Evolutionary conservation across 2,329 filamentous ascomycete genomes (phyloP).

Genomic region (Ophiostoma sp.): DNA sequence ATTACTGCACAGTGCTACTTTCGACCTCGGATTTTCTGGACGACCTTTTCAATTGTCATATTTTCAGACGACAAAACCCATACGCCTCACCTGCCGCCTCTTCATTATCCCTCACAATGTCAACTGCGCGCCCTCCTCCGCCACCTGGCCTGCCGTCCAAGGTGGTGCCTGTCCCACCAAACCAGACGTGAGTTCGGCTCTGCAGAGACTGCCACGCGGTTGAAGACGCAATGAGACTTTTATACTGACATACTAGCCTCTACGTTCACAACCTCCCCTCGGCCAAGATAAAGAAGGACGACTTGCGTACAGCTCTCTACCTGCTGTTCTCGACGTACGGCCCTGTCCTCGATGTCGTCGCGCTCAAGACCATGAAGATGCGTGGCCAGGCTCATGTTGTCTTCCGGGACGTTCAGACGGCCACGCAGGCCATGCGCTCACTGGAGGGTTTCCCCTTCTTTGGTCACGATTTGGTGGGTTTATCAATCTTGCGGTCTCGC

Average conservation of each 20-base stretch:
- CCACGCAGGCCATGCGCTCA: constrained; percentile 86
- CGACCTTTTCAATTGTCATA: neutral
- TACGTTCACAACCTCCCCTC: constrained; percentile 83
- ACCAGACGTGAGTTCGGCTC: constrained; percentile 61
- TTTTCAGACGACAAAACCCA: neutral
- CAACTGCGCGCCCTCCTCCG: constrained; percentile 31
- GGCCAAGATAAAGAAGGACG: constrained; percentile 82
- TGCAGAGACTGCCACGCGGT: no score
- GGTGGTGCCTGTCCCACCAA: constrained; percentile 57
- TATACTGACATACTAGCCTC: constrained; percentile 50
- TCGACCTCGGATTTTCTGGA: neutral
- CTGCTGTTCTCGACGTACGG: constrained; percentile 93
- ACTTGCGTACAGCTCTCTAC: constrained; percentile 82
- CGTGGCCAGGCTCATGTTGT: constrained; percentile 92
- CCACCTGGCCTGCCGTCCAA: constrained; percentile 34
- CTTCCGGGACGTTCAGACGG: constrained; percentile 83
- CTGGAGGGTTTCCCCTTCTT: constrained; percentile 82
- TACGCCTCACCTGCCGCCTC: neutral
- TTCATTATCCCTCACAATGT: constrained; percentile 31
- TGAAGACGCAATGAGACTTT: neutral
- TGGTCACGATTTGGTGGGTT: constrained; percentile 73
- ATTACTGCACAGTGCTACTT: neutral
- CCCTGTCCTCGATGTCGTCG: constrained; percentile 84
- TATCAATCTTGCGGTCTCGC: neutral
- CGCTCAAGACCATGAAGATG: constrained; percentile 86